A percentile compares a stretch with the other conserved stretches of the same genome.
Evolutionary conservation across 345 rosid species (phyloP).

Genomic region (Camelina laxa): DNA sequence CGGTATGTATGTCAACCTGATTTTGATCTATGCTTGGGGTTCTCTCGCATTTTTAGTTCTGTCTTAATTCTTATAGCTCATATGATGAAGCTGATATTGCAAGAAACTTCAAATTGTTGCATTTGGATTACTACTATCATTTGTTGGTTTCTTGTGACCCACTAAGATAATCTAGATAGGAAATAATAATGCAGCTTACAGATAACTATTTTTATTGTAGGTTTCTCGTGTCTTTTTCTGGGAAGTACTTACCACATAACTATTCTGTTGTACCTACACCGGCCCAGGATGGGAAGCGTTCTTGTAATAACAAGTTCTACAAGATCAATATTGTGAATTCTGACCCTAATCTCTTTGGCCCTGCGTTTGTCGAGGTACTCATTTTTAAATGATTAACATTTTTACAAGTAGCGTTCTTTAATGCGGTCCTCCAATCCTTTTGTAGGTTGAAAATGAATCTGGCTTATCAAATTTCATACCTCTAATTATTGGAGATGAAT

Average conservation of each 20-base stretch:
- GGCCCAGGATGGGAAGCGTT: constrained; percentile 46
- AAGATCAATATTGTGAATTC: constrained; percentile 58
- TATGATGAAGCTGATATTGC: constrained; percentile 21
- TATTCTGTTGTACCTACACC: constrained; percentile 56
- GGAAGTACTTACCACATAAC: constrained; percentile 77
- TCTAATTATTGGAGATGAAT: constrained; percentile 67
- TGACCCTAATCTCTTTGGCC: constrained; percentile 76
- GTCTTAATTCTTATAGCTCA: constrained; percentile 3
- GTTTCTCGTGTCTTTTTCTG: constrained; percentile 88
- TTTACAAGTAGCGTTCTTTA: neutral
- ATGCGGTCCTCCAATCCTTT: constrained; percentile 22
- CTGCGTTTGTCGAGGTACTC: constrained; percentile 91
- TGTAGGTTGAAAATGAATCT: constrained; percentile 87
- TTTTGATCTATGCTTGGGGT: constrained; percentile 18
- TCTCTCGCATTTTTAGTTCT: neutral
- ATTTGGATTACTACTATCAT: constrained; percentile 15
- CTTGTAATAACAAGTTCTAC: constrained; percentile 64
- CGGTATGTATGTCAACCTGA: constrained; percentile 54
- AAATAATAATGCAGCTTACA: constrained; percentile 18
- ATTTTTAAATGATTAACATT: constrained; percentile 7
- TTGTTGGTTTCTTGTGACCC: constrained; percentile 25
- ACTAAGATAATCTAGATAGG: constrained; percentile 12
- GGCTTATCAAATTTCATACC: constrained; percentile 95
- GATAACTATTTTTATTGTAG: constrained; percentile 51
- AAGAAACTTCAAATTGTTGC: constrained; percentile 21